Percentiles rank a stretch among this genome's conserved stretches.
Conservation (phyloP, 768 basidiomycete species). For the Psilocybe subaeruginosa region DNA sequence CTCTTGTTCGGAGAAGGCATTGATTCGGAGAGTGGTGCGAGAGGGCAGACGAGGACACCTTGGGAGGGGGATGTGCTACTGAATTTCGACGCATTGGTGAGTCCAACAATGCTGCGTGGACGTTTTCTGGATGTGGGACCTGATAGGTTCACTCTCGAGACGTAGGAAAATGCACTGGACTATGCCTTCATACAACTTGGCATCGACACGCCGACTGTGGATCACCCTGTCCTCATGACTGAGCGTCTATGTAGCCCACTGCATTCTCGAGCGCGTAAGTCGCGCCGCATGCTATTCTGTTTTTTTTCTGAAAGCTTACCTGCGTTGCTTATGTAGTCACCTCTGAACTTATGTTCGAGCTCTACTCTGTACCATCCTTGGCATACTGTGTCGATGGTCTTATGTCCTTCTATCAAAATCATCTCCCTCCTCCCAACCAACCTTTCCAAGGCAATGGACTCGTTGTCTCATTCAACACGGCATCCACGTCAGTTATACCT, state of each 20-base stretch:
- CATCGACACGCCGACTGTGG: slow-evolving; percentile 72
- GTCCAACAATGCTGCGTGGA: slow-evolving; percentile 24
- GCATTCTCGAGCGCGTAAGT: slow-evolving; percentile 85
- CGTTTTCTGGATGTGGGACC: not conserved
- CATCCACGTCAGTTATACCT: slow-evolving; percentile 90
- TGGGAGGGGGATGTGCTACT: slow-evolving; percentile 95
- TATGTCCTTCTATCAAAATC: slow-evolving; percentile 91
- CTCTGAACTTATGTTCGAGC: slow-evolving; percentile 95
- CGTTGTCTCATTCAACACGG: slow-evolving; percentile 89
- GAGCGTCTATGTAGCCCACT: slow-evolving; percentile 88
- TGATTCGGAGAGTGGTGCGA: slow-evolving; percentile 84
- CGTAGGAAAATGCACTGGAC: slow-evolving; percentile 93
- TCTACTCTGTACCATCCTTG: slow-evolving; percentile 84
- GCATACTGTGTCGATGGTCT: slow-evolving; percentile 88
- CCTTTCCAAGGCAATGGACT: slow-evolving; percentile 73
- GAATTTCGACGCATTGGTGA: slow-evolving; percentile 91
- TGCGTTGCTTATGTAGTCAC: slow-evolving; percentile 59
- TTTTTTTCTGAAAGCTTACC: not conserved
- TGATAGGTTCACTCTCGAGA: slow-evolving; percentile 28
- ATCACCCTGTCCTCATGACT: slow-evolving; percentile 93
- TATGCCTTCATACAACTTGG: slow-evolving; percentile 89
- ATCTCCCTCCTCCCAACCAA: slow-evolving; percentile 36
- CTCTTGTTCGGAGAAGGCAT: slow-evolving; percentile 87
- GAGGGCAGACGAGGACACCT: slow-evolving; percentile 75
- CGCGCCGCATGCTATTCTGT: not conserved